Evolutionary conservation across 2,329 filamentous ascomycete species (phyloP).

Genomic region (Fusarium liriodendri): DNA sequence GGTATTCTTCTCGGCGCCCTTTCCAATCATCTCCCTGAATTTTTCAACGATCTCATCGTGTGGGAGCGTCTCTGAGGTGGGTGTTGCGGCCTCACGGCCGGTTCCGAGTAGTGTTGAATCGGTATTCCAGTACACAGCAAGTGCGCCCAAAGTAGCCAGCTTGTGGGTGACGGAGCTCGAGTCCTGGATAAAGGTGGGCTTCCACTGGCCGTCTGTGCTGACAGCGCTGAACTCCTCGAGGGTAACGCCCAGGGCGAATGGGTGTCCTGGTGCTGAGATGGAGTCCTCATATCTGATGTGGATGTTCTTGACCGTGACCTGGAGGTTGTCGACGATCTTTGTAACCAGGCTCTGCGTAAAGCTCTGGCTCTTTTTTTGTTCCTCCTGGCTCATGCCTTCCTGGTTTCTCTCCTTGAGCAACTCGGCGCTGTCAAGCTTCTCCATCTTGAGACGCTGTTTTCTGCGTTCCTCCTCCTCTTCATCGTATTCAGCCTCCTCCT

Average conservation of each 20-base stretch:
- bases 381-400: slow-evolving; percentile 94
- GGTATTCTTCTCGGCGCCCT: slow-evolving; percentile 66
- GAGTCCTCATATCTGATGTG: slow-evolving; percentile 98
- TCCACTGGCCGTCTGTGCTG: slow-evolving; percentile 95
- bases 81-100: slow-evolving; percentile 72
- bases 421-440: slow-evolving; percentile 97
- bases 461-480: slow-evolving; percentile 90
- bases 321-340: slow-evolving; percentile 97
- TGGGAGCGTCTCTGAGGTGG: slow-evolving; percentile 66
- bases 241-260: slow-evolving; percentile 92
- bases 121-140: slow-evolving; percentile 98
- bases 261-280: slow-evolving; percentile 92
- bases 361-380: slow-evolving; percentile 97
- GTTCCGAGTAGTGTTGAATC: slow-evolving; percentile 86
- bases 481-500: slow-evolving; percentile 94
- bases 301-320: slow-evolving; percentile 98
- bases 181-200: slow-evolving; percentile 94
- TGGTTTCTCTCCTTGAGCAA: slow-evolving; percentile 90
- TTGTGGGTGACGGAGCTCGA: slow-evolving; percentile 89
- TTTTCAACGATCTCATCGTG: slow-evolving; percentile 82
- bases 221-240: slow-evolving; percentile 97
- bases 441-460: slow-evolving; percentile 94
- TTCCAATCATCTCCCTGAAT: slow-evolving; percentile 84
- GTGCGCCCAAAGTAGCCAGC: slow-evolving; percentile 86
- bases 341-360: slow-evolving; percentile 96